phyloP scores from a whole-genome alignment of 2,329 filamentous ascomycete genomes.

The Didymella glomerata region DNA sequence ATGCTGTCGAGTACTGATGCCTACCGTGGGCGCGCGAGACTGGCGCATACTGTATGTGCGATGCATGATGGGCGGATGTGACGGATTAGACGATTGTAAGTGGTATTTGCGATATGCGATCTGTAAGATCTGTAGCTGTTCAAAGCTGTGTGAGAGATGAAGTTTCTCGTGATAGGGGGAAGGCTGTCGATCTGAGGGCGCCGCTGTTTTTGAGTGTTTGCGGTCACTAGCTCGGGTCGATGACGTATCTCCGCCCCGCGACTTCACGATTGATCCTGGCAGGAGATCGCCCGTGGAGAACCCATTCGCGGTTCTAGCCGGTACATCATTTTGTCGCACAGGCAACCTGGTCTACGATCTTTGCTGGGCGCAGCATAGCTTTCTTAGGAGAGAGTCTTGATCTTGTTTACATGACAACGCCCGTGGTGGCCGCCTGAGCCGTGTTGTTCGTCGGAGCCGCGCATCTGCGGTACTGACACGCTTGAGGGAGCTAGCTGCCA shows the following conservation, averaged over 20 bases:
- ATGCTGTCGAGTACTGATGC: not conserved
- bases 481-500: not conserved
- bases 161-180: conserved; percentile 14
- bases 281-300: conserved; percentile 19
- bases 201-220: conserved; percentile 24
- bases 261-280: conserved; percentile 17
- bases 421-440: not conserved
- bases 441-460: conserved; percentile 2
- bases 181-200: conserved; percentile 17
- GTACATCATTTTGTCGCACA: conserved; percentile 23
- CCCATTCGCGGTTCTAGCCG: conserved; percentile 21
- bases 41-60: conserved; percentile 90
- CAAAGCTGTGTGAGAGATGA: conserved; percentile 2
- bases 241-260: conserved; percentile 21
- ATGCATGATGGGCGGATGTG: conserved; percentile 72
- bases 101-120: conserved; percentile 2
- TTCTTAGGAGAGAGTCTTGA: not conserved
- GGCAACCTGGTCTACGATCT: conserved; percentile 22
- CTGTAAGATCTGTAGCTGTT: conserved; percentile 4
- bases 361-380: conserved; percentile 8
- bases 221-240: conserved; percentile 20
- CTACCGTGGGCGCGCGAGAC: conserved; percentile 82
- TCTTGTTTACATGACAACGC: conserved; percentile 10
- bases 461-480: not conserved
- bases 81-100: conserved; percentile 1